Evolutionary conservation across 768 basidiomycete genomes (phyloP).

Genomic region (Punctularia strigosozonata): DNA sequence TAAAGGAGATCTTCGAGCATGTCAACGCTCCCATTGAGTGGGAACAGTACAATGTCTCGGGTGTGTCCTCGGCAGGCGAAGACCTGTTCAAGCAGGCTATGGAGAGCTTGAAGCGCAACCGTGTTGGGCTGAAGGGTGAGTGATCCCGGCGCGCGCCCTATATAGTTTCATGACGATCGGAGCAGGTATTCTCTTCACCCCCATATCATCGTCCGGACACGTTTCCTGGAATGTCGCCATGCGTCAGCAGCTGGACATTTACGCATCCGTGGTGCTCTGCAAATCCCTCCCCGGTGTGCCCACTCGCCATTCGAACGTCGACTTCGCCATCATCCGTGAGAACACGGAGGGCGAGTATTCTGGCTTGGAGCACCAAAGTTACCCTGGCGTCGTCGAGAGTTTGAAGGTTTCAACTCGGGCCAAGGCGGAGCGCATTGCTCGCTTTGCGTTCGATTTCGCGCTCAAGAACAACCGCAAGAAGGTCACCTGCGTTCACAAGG

Average conservation of each 20-base stretch:
- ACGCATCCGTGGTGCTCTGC: slow-evolving; percentile 96
- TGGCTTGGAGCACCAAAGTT: slow-evolving; percentile 94
- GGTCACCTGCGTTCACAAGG: slow-evolving; percentile 99
- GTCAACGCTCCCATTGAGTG: slow-evolving; percentile 98
- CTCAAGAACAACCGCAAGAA: slow-evolving; percentile 99
- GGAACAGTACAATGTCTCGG: slow-evolving; percentile 97
- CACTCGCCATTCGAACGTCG: slow-evolving; percentile 92
- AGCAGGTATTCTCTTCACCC: slow-evolving; percentile 94
- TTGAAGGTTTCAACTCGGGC: slow-evolving; percentile 93
- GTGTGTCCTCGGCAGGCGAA: slow-evolving; percentile 89
- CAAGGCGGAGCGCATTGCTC: slow-evolving; percentile 91
- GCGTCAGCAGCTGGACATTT: slow-evolving; percentile 98
- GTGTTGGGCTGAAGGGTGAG: slow-evolving; percentile 93
- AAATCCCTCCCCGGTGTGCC: slow-evolving; percentile 95
- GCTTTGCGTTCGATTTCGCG: slow-evolving; percentile 98
- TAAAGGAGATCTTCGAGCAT: slow-evolving; percentile 97
- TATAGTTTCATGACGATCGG: not conserved
- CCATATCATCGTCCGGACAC: slow-evolving; percentile 91
- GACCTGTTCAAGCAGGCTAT: slow-evolving; percentile 95
- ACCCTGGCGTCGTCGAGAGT: slow-evolving; percentile 96
- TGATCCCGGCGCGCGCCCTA: not conserved
- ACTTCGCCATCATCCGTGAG: slow-evolving; percentile 98
- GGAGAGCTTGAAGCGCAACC: slow-evolving; percentile 95
- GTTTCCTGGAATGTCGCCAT: slow-evolving; percentile 99
- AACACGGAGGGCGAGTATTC: slow-evolving; percentile 99